phyloP scores from a whole-genome alignment of 257 asterid species.

The Solanum microdontum region DNA sequence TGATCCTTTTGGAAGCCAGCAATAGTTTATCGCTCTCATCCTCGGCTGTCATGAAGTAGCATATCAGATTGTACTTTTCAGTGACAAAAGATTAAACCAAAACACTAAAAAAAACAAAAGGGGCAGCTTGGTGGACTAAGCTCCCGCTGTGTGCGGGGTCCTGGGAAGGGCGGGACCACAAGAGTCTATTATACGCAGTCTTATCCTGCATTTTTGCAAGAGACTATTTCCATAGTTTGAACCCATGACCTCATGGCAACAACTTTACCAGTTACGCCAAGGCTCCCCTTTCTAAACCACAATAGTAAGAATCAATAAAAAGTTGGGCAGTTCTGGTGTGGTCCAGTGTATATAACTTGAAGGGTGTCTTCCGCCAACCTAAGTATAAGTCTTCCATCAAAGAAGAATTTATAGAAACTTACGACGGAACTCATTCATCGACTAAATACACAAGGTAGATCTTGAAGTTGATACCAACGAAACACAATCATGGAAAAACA shows the following conservation, averaged over 20 bases:
- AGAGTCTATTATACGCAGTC: neutral
- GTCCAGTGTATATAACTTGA: neutral
- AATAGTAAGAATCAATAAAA: neutral
- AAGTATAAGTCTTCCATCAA: neutral
- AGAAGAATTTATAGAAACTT: neutral
- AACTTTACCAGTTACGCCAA: neutral
- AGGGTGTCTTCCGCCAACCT: neutral
- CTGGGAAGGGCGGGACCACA: neutral
- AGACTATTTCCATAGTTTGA: neutral
- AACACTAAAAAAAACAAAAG: neutral
- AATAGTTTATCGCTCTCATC: conserved; percentile 59
- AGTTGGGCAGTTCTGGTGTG: neutral
- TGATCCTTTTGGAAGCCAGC: conserved; percentile 65
- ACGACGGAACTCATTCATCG: neutral
- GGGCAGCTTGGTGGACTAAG: neutral
- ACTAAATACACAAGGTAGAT: neutral
- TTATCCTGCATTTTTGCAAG: neutral
- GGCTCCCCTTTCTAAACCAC: neutral
- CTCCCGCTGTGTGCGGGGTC: neutral
- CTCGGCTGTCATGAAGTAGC: conserved; percentile 46
- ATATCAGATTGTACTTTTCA: conserved; percentile 4
- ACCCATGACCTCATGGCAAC: neutral
- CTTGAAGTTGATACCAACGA: neutral
- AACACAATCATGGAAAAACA: neutral
- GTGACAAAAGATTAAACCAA: neutral